Percentiles rank a stretch among this genome's conserved stretches.
phyloP scores from a whole-genome alignment of 768 basidiomycete genomes.

The Tylopilus sp. region DNA sequence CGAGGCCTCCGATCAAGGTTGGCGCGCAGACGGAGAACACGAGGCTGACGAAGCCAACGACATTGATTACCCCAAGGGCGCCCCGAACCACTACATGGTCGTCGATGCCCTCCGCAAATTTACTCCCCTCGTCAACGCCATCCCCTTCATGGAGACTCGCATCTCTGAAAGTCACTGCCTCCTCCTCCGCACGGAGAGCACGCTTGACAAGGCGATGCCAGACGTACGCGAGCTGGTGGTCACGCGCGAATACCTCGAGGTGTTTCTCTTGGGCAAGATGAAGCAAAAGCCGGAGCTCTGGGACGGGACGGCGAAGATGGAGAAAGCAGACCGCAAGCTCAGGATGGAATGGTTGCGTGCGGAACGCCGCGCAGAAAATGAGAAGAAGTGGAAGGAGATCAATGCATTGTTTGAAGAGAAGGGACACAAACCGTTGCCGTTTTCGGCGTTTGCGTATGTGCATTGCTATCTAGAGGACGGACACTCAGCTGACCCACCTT shows the following conservation, averaged over 20 bases:
- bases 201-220: constrained; percentile 15
- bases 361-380: constrained; percentile 17
- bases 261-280: constrained; percentile 25
- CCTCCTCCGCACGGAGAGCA: constrained; percentile 12
- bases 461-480: background rate
- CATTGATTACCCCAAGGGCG: constrained; percentile 7
- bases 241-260: constrained; percentile 28
- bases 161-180: constrained; percentile 21
- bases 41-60: background rate
- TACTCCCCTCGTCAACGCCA: constrained; percentile 21
- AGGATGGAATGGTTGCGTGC: constrained; percentile 25
- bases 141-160: constrained; percentile 18
- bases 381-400: constrained; percentile 18
- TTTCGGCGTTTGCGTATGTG: constrained; percentile 26
- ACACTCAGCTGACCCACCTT: background rate
- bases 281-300: constrained; percentile 30
- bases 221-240: constrained; percentile 19
- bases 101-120: constrained; percentile 28
- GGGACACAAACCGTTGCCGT: constrained; percentile 14
- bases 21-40: constrained; percentile 3
- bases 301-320: constrained; percentile 30
- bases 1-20: background rate
- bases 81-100: constrained; percentile 22
- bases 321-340: constrained; percentile 19
- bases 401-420: constrained; percentile 11